Percentiles rank a stretch among this genome's conserved stretches.
phyloP scores from a whole-genome alignment of 345 rosid species.

The Acer negundo region DNA sequence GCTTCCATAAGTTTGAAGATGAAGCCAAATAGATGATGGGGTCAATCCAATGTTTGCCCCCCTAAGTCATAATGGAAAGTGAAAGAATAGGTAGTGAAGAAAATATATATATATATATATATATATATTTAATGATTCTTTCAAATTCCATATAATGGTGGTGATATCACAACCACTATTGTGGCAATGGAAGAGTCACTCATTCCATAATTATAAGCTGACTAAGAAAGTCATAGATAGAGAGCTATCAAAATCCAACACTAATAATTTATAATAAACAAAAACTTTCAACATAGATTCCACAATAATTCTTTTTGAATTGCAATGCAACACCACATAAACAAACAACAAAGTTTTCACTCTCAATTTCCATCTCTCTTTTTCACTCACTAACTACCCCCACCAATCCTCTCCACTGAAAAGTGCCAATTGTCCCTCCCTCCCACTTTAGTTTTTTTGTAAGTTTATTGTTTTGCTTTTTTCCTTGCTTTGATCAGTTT shows the following conservation, averaged over 20 bases:
- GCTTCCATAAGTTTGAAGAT: background rate
- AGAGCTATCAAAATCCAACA: background rate
- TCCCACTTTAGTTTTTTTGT: constrained; percentile 16
- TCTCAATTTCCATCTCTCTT: constrained; percentile 1
- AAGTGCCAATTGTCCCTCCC: background rate
- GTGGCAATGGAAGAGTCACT: background rate
- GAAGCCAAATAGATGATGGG: background rate
- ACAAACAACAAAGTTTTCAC: background rate
- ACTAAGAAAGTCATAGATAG: background rate
- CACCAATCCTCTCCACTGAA: background rate
- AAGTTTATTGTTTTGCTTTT: constrained; percentile 18
- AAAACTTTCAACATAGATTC: background rate
- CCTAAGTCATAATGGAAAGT: background rate
- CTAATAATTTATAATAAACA: background rate
- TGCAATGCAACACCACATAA: background rate
- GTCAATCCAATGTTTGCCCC: background rate
- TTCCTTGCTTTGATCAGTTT: constrained; percentile 31
- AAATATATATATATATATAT: no score
- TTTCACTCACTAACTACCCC: background rate
- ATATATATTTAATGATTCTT: no score
- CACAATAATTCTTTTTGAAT: background rate
- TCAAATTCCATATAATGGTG: background rate
- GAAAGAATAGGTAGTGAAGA: no score
- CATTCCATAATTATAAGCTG: background rate
- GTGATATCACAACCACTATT: background rate